phyloP scores from a whole-genome alignment of 257 asterid species.

The Rhazya stricta region DNA sequence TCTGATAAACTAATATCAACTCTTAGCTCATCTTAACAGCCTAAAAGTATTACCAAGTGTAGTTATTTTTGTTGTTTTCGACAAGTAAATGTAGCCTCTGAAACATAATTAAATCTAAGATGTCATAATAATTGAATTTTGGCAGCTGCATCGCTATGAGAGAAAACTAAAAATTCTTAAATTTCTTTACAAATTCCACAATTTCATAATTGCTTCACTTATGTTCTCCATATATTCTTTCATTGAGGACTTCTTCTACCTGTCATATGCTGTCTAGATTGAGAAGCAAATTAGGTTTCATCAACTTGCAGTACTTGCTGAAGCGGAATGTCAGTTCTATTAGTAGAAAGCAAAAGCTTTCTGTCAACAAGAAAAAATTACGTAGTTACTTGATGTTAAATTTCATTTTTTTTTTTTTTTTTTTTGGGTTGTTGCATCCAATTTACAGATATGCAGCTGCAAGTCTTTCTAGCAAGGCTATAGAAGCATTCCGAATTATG shows the following conservation, averaged over 20 bases:
- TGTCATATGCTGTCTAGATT: not conserved
- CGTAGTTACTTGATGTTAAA: not conserved
- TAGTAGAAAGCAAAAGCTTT: not conserved
- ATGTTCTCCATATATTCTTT: not conserved
- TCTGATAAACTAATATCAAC: not conserved
- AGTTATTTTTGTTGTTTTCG: not conserved
- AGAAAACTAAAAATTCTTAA: not conserved
- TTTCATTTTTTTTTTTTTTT: not conserved
- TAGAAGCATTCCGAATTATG: constrained; percentile 66
- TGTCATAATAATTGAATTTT: no score
- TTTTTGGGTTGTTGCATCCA: constrained; percentile 16
- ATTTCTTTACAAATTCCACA: not conserved
- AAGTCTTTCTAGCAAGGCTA: constrained; percentile 58
- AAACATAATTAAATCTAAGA: not conserved
- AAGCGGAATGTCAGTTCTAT: not conserved
- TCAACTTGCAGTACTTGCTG: not conserved
- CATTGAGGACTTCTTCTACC: not conserved
- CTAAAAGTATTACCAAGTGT: not conserved
- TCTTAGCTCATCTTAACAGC: not conserved
- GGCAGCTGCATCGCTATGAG: no score
- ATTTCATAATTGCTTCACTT: not conserved
- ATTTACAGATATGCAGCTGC: constrained; percentile 66
- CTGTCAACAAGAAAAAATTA: not conserved
- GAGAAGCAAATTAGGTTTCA: not conserved
- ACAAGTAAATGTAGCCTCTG: not conserved